Evolutionary conservation across 164 flowering plant species (phyloP).

Genomic region (Stephania japonica): DNA sequence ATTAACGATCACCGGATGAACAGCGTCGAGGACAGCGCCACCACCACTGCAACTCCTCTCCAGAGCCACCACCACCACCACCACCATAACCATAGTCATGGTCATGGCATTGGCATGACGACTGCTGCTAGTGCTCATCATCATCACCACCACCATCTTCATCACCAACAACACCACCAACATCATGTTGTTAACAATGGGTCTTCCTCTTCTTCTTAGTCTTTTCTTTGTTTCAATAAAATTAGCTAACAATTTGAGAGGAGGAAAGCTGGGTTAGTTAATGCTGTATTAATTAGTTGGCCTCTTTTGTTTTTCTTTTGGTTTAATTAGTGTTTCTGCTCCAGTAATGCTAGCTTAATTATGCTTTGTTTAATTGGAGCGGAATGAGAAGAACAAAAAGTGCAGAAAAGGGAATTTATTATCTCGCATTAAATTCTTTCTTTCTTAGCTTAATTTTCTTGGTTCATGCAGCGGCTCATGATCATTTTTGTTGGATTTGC

Average conservation of each 20-base stretch:
- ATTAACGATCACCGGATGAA: too few relatives aligned
- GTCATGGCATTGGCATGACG: not conserved
- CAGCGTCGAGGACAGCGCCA: too few relatives aligned
- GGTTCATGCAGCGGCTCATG: not conserved
- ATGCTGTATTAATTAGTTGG: not conserved
- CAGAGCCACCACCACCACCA: not conserved
- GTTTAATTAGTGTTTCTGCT: not conserved
- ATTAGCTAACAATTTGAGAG: not conserved
- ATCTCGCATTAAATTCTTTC: not conserved
- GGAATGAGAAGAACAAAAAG: not conserved
- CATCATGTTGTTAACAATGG: conserved; percentile 22
- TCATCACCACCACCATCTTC: not conserved
- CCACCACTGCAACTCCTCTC: not conserved
- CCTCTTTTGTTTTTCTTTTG: not conserved
- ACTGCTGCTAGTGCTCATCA: not conserved
- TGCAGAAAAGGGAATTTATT: conserved; percentile 10
- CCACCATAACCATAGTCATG: conserved; percentile 12
- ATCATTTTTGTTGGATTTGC: not conserved
- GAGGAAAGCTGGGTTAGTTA: not conserved
- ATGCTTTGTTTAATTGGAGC: not conserved
- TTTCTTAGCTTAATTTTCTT: not conserved
- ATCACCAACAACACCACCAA: not conserved
- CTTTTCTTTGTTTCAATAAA: not conserved
- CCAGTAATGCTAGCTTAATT: not conserved
- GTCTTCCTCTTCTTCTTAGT: conserved; percentile 41